Base-by-base conservation (phyloP, 495 filamentous ascomycete genomes). In the Ascobolus immersus region DNA sequence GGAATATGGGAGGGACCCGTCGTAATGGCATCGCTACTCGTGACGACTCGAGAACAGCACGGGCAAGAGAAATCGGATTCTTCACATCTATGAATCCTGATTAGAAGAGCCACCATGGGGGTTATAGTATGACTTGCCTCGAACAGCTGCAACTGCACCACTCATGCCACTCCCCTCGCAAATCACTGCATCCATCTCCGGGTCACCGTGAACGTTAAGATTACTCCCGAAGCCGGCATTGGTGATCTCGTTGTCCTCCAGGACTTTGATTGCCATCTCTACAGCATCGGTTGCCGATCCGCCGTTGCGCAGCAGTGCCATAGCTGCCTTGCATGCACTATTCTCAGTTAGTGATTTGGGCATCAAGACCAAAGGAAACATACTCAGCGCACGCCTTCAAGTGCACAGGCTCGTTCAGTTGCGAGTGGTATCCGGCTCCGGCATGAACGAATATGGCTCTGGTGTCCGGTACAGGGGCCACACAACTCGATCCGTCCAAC, bases 161-260 rank as follows among this genome's bases (percentile, higher is more conserved):
- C 82, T 93, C 43, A 79, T 69, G 8, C 86, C 86, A 28, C 68
- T 57, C 45, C 93, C 77, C 45, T 96, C 81, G 23, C 94, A 71
- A 23, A 96, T 67, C 0, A 77, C 77, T 21, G 86, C 89, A 54
- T 96, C 86, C 44, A 81, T 80, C 48, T 96, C 89, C 17, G 92
- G 86, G 11, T 68, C 65, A 2, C 86, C 86, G 41, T 93, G 73
- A 32, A 82, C 71, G 29, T 72, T 67, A n/a, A 93, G 54, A 45
- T 96, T 96, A 55, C 89, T 94, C 21, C 89, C 89, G 44, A 73
- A 93, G 11, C 89, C 86, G 11, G 82, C 73, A 52, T 96, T 96
- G 15, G 89, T 94, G 44, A 96, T 91, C 42, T 91, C 78, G 28
- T 71, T 68, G 46, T 96, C 77, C 51, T 96, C 86, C 23, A 96